Percentiles rank a stretch among this genome's conserved stretches.
phyloP scores from a whole-genome alignment of 2,329 filamentous ascomycete genomes.

The Epichloe scottii region DNA sequence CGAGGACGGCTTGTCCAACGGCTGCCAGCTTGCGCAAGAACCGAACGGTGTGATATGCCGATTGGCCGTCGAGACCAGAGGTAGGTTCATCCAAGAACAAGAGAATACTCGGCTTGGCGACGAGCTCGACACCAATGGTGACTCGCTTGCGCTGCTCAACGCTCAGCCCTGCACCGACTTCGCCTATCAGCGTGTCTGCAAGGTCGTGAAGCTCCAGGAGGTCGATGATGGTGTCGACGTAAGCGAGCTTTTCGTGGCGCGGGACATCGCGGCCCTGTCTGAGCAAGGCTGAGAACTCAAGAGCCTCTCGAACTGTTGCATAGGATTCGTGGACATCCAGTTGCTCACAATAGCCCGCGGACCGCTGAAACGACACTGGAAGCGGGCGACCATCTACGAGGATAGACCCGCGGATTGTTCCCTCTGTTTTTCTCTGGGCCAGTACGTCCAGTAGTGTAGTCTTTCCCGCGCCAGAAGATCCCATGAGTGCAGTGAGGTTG shows the following conservation, averaged over 20 bases:
- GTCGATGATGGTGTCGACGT: slow-evolving; percentile 69
- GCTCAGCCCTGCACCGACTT: slow-evolving; percentile 38
- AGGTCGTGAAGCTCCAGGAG: slow-evolving; percentile 37
- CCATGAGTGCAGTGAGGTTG: slow-evolving; percentile 69
- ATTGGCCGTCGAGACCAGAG: slow-evolving; percentile 54
- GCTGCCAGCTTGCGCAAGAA: slow-evolving; percentile 55
- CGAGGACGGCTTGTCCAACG: slow-evolving; percentile 53
- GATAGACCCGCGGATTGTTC: slow-evolving; percentile 62
- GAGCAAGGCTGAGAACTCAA: slow-evolving; percentile 62
- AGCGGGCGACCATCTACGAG: slow-evolving; percentile 61
- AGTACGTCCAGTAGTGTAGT: slow-evolving; percentile 76
- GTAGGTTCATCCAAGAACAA: slow-evolving; percentile 53
- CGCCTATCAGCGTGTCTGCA: slow-evolving; percentile 34
- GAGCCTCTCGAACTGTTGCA: slow-evolving; percentile 62
- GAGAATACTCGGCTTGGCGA: slow-evolving; percentile 45
- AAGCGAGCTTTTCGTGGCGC: slow-evolving; percentile 56
- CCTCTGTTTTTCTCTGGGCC: slow-evolving; percentile 67
- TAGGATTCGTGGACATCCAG: slow-evolving; percentile 66
- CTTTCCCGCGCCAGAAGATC: slow-evolving; percentile 71
- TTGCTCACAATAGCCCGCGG: slow-evolving; percentile 71
- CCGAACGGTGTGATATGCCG: slow-evolving; percentile 52
- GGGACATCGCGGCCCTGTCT: slow-evolving; percentile 55
- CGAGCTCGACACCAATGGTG: slow-evolving; percentile 49
- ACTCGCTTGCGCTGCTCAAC: slow-evolving; percentile 42
- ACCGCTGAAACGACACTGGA: slow-evolving; percentile 64